Conservation (phyloP, 306 rosid species). For the Quercus cerris region DNA sequence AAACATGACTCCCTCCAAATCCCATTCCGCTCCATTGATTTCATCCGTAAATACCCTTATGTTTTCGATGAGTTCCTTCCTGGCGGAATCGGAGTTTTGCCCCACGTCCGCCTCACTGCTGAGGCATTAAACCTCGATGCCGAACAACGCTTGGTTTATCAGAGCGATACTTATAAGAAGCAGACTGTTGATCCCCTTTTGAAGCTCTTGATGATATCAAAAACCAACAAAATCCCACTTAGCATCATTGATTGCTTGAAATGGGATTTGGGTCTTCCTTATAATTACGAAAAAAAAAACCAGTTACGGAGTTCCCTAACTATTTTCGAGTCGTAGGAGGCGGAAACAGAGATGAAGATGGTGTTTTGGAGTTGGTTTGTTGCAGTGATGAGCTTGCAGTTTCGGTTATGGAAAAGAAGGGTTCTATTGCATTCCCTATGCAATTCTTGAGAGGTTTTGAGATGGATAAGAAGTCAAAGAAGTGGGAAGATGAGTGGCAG, state of each 20-base stretch:
- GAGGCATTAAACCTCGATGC: slow-evolving; percentile 45
- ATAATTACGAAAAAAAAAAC: slow-evolving; percentile 22
- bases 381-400: no score
- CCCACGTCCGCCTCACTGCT: slow-evolving; percentile 52
- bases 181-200: slow-evolving; percentile 59
- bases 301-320: slow-evolving; percentile 72
- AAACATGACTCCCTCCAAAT: slow-evolving; percentile 38
- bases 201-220: slow-evolving; percentile 65
- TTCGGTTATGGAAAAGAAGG: no score
- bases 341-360: neutral
- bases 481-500: no score
- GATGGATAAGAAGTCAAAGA: no score
- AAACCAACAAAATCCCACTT: slow-evolving; percentile 48
- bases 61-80: slow-evolving; percentile 59
- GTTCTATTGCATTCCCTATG: no score
- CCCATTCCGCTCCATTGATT: slow-evolving; percentile 65
- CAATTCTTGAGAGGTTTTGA: no score
- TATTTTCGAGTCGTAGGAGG: slow-evolving; percentile 42
- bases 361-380: no score
- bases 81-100: slow-evolving; percentile 38
- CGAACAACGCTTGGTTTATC: slow-evolving; percentile 44
- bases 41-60: slow-evolving; percentile 64
- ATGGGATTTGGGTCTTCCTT: slow-evolving; percentile 93
- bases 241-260: slow-evolving; percentile 34
- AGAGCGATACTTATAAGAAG: slow-evolving; percentile 40